These are phyloP conservation scores for Vigna mungo DNA, from an alignment of 306 rosid species.

Conservation along the genomic window DNA sequence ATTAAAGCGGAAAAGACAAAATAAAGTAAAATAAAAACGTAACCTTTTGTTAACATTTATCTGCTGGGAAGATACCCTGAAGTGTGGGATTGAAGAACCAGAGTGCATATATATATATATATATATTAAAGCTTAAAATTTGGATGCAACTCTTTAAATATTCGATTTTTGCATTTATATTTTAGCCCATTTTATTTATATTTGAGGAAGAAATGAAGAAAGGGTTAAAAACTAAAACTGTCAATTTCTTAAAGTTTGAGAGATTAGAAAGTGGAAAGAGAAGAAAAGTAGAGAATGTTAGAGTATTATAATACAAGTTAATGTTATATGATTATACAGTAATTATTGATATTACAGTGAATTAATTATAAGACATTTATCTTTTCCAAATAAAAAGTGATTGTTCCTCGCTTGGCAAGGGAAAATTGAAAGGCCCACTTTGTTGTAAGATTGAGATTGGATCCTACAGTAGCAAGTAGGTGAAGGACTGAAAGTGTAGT, in stretches of 20 bases:
- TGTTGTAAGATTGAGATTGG: constrained; percentile 52
- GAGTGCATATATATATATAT: neutral
- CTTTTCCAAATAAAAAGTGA: neutral
- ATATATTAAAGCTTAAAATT: neutral
- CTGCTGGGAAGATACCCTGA: neutral
- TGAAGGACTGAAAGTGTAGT: constrained; percentile 36
- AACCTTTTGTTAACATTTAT: neutral
- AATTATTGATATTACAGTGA: too few species aligned
- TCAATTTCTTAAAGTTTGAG: neutral
- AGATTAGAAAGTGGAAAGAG: neutral
- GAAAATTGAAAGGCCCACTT: constrained; percentile 36
- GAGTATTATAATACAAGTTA: too few species aligned
- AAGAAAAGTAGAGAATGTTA: constrained; percentile 28
- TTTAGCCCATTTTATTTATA: too few species aligned
- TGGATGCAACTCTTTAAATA: neutral
- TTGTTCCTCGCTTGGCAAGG: constrained; percentile 29
- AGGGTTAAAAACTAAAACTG: too few species aligned
- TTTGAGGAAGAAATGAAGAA: neutral
- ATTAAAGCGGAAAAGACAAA: neutral
- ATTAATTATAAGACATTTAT: neutral
- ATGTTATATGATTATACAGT: too few species aligned
- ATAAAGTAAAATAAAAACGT: neutral
- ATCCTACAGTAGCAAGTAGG: constrained; percentile 42
- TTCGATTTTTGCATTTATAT: too few species aligned
- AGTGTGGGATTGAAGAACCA: neutral